Base-by-base conservation (phyloP, 768 basidiomycete genomes). In the Lenzites betulinus region DNA sequence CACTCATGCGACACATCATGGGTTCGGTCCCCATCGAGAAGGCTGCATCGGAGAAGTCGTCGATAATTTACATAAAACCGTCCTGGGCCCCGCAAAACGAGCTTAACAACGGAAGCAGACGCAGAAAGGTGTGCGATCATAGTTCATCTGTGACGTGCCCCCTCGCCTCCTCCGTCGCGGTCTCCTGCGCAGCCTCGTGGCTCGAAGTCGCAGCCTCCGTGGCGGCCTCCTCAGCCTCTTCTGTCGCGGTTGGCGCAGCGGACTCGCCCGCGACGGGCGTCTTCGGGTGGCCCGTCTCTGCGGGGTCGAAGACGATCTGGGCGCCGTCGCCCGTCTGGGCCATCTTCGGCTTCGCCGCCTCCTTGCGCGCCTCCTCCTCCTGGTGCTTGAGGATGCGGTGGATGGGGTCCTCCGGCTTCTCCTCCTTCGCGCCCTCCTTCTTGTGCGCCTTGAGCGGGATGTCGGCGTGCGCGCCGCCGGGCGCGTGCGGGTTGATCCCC, bases 401-500 rank as follows among this genome's bases (percentile, higher is more conserved):
- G 20, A 71, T 70, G 48, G 65, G 67, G 50, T 70, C 67, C 48
- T 73, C 72, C n/a, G 22, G 22, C 7, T 58, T 57, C 49, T 61
- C 54, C 55, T 64, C 64, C 60, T 66, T 53, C 53, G 59, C 59
- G 35, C 26, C 51, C 51, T 62, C 67, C 53, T 65, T 48, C 47
- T 33, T 33, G 30, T 57, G 55, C 22, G 55, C 62, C 54, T 51
- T 57, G 71, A 77, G 70, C 72, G 74, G 63, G 68, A 57, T 58
- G 66, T 66, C 41, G 59, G 60, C 28, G 74, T 76, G 73, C 76
- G 77, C 73, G 77, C 77, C 25, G 12, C 56, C 56, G 36, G 51
- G 22, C 25, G 35, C 51, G 28, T 58, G 56, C 6, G 56, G 56
- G 48, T 58, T 63, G 76, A 78, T 76, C 18, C 78, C 78, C 28